Percentiles rank a stretch among this genome's conserved stretches.
These are phyloP conservation scores for Voacanga thouarsii DNA, from an alignment of 257 asterid species.

Conservation along the genomic window DNA sequence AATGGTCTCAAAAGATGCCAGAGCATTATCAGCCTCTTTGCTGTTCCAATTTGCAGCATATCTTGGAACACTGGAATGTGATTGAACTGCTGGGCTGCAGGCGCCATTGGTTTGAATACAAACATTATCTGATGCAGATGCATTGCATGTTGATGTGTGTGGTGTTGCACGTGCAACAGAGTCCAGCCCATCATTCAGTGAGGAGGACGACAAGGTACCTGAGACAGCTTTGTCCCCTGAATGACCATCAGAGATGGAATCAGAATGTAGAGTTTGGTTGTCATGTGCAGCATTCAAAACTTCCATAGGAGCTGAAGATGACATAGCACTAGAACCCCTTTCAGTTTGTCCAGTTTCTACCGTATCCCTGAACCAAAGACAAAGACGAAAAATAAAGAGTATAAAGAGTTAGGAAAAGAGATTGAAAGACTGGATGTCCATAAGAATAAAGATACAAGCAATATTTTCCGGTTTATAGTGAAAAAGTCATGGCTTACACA, in stretches of 20 bases:
- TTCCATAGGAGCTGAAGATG: slow-evolving; percentile 39
- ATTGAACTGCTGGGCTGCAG: slow-evolving; percentile 50
- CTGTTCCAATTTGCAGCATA: slow-evolving; percentile 49
- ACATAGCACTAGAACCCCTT: slow-evolving; percentile 31
- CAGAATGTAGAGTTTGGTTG: slow-evolving; percentile 32
- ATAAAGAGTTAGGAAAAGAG: slow-evolving; percentile 12
- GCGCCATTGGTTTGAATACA: slow-evolving; percentile 42
- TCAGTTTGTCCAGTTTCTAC: slow-evolving; percentile 36
- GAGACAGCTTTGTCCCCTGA: slow-evolving; percentile 46
- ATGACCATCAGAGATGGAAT: slow-evolving; percentile 37
- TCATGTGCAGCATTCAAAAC: slow-evolving; percentile 26
- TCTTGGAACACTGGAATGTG: slow-evolving; percentile 48
- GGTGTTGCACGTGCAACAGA: slow-evolving; percentile 51
- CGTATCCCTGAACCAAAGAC: slow-evolving; percentile 42
- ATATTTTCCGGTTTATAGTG: neutral
- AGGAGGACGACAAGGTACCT: slow-evolving; percentile 49
- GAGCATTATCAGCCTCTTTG: slow-evolving; percentile 49
- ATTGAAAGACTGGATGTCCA: neutral
- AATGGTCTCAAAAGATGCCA: slow-evolving; percentile 65
- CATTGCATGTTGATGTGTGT: slow-evolving; percentile 48
- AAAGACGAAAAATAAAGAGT: slow-evolving; percentile 4
- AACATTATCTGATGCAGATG: slow-evolving; percentile 41
- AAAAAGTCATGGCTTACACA: neutral
- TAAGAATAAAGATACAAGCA: neutral
- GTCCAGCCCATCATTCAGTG: slow-evolving; percentile 55